Base-by-base conservation (phyloP, 345 rosid species). In the Pugionium dolabratum region DNA sequence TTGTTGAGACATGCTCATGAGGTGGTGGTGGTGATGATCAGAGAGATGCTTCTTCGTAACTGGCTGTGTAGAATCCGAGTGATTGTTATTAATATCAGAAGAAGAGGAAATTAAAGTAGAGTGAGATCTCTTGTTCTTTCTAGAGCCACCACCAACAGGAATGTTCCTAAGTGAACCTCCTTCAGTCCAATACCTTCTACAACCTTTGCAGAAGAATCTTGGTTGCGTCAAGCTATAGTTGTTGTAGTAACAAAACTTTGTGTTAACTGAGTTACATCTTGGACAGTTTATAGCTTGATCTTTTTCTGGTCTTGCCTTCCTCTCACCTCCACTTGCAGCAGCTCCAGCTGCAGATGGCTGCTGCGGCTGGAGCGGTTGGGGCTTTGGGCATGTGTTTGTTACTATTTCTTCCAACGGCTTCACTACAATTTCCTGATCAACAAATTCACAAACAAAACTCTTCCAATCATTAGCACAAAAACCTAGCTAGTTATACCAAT, bases 161-260 rank as follows among this genome's bases (percentile, higher is more conserved):
- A 94, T 94, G 73, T 89, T 94, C 59, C 97, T 81, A 1, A 90
- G 84, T 10, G 99, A 90, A 6, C 99, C 99, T 4, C 99, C 99
- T 72, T 90, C 95, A 30, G 99, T 94, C 99, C 99, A 94, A 55
- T 94, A 94, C 83, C 99, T 89, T 81, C 91, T 79, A 71, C 99
- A 94, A 59, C 93, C 83, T 88, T 94, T 94, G 78, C 99, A 94
- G 51, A 88, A 87, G 81, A 86, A 94, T 67, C 99, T 85, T 18
- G 99, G 99, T 34, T 94, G 99, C 9, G 97, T 85, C 75, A 94
- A 88, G 59, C 99, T 94, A 82, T 94, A 94, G 74, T 94, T 94
- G 87, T 94, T 94, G 80, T 94, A 94, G 76, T 94, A 94, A 72
- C 99, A 94, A 78, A 94, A 94, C 73, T 94, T 94, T 60, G 99